Evolutionary conservation across 371 early-diverging fungal genomes (phyloP).

Genomic region (Haplosporangium sp.): DNA sequence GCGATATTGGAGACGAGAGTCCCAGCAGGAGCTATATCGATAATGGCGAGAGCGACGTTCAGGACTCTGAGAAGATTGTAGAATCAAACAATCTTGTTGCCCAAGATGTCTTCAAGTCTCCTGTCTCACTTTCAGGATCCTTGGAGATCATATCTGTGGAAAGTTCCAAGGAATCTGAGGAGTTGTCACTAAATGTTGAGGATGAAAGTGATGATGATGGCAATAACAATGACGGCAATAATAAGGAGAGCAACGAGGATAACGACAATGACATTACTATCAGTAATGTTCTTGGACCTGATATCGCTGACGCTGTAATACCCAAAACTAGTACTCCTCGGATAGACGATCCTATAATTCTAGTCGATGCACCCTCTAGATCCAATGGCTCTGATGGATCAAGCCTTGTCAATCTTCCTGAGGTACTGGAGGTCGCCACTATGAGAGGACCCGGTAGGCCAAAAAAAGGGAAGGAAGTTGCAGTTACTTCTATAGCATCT

Average conservation of each 20-base stretch:
- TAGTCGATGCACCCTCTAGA: too few species aligned
- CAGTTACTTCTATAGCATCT: constrained; percentile 10
- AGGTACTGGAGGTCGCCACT: neutral
- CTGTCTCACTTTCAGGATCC: neutral
- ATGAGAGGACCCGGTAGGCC: neutral
- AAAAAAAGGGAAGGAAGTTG: constrained; percentile 17
- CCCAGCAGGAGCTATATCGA: neutral
- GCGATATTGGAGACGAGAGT: neutral
- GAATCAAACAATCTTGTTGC: neutral
- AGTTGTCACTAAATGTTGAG: neutral
- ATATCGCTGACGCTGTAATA: too few species aligned
- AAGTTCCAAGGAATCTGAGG: neutral
- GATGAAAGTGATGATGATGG: neutral
- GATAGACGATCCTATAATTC: too few species aligned
- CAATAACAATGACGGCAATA: neutral
- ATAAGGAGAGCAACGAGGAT: neutral
- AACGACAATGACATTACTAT: neutral
- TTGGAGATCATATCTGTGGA: neutral
- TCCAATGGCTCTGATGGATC: too few species aligned
- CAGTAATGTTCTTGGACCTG: neutral
- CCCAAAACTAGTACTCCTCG: too few species aligned
- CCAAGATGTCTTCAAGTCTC: neutral
- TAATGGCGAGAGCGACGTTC: too few species aligned
- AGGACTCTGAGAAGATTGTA: too few species aligned
- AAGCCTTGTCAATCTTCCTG: neutral